Evolutionary conservation across 2,329 filamentous ascomycete genomes (phyloP), one percentile per base, ranked within the genome.

Genomic region (Colletotrichum neosansevieriae): DNA sequence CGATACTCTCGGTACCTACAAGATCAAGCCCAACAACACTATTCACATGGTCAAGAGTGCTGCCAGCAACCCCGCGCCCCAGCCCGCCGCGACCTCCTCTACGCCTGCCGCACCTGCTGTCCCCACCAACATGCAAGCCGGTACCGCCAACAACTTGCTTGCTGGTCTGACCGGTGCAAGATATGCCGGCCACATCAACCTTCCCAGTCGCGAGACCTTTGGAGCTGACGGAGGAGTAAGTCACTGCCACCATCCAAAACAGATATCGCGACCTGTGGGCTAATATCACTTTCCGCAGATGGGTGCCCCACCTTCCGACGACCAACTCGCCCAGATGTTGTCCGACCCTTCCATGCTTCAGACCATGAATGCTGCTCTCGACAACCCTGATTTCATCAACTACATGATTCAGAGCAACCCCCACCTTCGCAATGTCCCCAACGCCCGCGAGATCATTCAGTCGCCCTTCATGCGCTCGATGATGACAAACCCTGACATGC

Each of bases 31-130:
- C 72, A 94, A 94, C 71, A 96, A 98, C 80, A 98, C 95, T 17
- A 90, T 99, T 74, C 96, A 99, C 79, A 88, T 99, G 75, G 96
- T 99, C 75, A 98, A 97, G 85, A 97, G 94, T 77, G 95, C 96
- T 50, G 92, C 93, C 69, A 98, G 94, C 86, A 97, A 97, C 76
- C 84, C 86, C 49, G 74, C 85, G 51, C 80, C 82, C 57, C 77
- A 80, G 19, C 73, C 81, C 1, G 75, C 83, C 6, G 76, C 82
- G 4, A 75, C 83, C 50, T 77, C 82, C 15, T 78, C 82, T 32
- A 72, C 80, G 3, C 78, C 83, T 34, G 82, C 86, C 4, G 83
- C 88, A 1, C 85, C 89, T 49, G 89, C 90, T 73, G 85, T 93
- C 6, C 91, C 91, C 5, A 85, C 86, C 60, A 95, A 94, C 80